phyloP scores from a whole-genome alignment of 768 basidiomycete genomes.

The Pleurotus salmoneostramineus region DNA sequence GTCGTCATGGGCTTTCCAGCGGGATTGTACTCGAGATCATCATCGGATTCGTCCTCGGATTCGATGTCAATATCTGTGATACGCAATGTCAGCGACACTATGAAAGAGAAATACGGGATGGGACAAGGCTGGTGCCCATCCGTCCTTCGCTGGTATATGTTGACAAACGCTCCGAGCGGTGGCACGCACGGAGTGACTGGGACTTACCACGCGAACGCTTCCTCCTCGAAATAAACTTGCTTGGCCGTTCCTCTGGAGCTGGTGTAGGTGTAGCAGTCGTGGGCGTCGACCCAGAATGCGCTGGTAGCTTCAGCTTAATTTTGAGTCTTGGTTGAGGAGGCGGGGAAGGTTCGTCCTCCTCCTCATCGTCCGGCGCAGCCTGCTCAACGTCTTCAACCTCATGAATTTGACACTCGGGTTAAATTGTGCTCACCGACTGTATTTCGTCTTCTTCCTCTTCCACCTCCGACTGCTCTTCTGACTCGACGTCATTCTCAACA shows the following conservation, averaged over 20 bases:
- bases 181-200: not conserved
- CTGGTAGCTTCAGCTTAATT: slow-evolving; percentile 59
- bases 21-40: slow-evolving; percentile 12
- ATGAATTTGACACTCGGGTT: slow-evolving; percentile 24
- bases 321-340: slow-evolving; percentile 43
- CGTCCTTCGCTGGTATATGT: no score
- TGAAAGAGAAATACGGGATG: not conserved
- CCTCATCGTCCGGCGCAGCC: slow-evolving; percentile 12
- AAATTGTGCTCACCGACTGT: slow-evolving; percentile 18
- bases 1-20: slow-evolving; percentile 40
- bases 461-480: slow-evolving; percentile 32
- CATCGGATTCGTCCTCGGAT: slow-evolving; percentile 29
- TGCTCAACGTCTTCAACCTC: slow-evolving; percentile 31
- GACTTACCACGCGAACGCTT: slow-evolving; percentile 9
- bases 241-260: slow-evolving; percentile 19
- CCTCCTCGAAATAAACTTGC: slow-evolving; percentile 11
- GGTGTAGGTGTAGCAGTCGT: slow-evolving; percentile 23
- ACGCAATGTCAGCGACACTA: not conserved
- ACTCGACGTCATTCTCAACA: slow-evolving; percentile 34
- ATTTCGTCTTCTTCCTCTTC: slow-evolving; percentile 23
- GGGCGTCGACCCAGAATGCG: slow-evolving; percentile 21
- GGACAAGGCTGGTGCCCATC: not conserved
- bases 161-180: no score
- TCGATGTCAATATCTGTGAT: slow-evolving; percentile 33
- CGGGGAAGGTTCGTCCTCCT: slow-evolving; percentile 25